A percentile compares a stretch with the other conserved stretches of the same genome.
Conservation (phyloP, 2,329 filamentous ascomycete genomes). For the Bimuria novae-zelandiae region DNA sequence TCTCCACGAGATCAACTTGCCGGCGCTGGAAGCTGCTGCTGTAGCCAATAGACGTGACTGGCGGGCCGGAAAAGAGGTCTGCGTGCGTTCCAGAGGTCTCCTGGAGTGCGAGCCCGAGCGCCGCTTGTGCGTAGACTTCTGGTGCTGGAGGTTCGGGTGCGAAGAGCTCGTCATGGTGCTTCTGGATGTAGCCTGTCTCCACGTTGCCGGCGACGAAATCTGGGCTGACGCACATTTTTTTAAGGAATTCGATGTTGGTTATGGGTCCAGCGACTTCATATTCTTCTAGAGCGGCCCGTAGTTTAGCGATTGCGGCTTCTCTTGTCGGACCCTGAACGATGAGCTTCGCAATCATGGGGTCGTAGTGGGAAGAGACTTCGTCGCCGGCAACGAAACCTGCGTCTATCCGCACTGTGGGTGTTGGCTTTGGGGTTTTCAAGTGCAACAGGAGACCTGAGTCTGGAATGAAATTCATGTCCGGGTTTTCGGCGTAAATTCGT, state of each 20-base stretch:
- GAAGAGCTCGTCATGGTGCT: constrained; percentile 82
- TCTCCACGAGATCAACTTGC: constrained; percentile 60
- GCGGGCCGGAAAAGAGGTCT: constrained; percentile 49
- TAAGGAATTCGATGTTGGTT: constrained; percentile 97
- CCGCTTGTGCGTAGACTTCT: constrained; percentile 85
- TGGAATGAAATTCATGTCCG: constrained; percentile 87
- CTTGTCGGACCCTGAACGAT: constrained; percentile 84
- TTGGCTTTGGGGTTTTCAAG: constrained; percentile 71
- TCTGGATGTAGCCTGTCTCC: constrained; percentile 95
- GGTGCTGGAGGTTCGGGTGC: constrained; percentile 62
- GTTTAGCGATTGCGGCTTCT: constrained; percentile 79
- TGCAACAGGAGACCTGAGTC: constrained; percentile 89
- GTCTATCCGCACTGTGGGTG: constrained; percentile 82
- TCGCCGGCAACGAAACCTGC: constrained; percentile 91
- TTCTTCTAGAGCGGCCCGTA: constrained; percentile 77
- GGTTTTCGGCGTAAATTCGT: constrained; percentile 94
- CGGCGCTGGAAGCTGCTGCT: constrained; percentile 64
- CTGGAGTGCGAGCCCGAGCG: constrained; percentile 70
- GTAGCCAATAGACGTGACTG: constrained; percentile 58
- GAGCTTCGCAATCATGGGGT: constrained; percentile 98
- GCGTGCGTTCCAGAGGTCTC: constrained; percentile 32
- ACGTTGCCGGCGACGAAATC: constrained; percentile 87
- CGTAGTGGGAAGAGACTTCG: constrained; percentile 91
- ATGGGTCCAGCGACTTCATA: constrained; percentile 93
- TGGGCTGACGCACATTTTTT: constrained; percentile 77